Base-by-base conservation (phyloP, 352 stramenopile species). In the Globisporangium alternatum region DNA sequence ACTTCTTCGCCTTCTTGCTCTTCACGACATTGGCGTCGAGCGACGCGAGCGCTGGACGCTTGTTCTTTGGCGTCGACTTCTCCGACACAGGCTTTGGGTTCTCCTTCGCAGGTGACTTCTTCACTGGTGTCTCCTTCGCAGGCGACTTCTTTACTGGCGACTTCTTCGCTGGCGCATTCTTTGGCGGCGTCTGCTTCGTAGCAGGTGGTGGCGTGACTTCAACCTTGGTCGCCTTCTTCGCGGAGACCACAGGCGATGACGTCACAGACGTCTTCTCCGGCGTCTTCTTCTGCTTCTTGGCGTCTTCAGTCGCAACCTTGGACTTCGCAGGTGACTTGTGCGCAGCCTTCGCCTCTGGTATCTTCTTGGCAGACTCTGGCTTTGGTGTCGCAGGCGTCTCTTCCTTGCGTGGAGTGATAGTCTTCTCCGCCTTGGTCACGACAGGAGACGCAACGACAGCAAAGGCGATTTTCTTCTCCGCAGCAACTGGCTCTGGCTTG, bases 61-160 rank as follows among this genome's bases (percentile, higher is more conserved):
- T 71, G 45, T 56, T 37, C 13, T 47, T 56, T 19, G 65, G 55
- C 6, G 19, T 30, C 30, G 56, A 31, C 5, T 60, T 44, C 17
- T 31, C 15, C 0, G 45, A 8, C n/a, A 52, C 47, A 19, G 25
- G 41, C 28, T 13, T 60, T 48, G 41, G 25, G 9, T 51, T 65
- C 13, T 67, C 69, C 44, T 73, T 70, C 12, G 48, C 45, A 7
- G 64, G 28, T 13, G 55, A 65, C 35, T 70, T 67, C 33, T 76
- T 65, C 47, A n/a, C 37, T 22, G 41, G 28, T 10, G 28, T 3
- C 8, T 44, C 12, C 52, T 58, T 58, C 12, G 12, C 45, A 7
- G 31, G 59, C 8, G 59, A 43, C 59, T 54, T 33, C 30, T 63
- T 63, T 3, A 45, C 12, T 13, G 62, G 25, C 10, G 53, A 58